Evolutionary conservation across 768 basidiomycete species (phyloP), one percentile per base, ranked within the genome.

Genomic region (Boletus vinaceobasis): DNA sequence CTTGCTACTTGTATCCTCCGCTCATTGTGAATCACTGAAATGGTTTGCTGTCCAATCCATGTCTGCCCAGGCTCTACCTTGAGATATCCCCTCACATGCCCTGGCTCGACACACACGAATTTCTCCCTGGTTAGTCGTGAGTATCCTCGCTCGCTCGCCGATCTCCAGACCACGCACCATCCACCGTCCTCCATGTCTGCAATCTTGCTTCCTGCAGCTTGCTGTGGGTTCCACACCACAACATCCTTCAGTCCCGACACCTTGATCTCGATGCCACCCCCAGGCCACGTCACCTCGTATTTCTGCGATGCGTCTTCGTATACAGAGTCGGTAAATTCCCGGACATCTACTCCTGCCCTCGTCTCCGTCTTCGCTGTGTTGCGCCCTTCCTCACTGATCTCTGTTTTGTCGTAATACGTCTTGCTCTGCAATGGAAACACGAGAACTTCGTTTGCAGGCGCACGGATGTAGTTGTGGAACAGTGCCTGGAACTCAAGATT

Each of bases 221-320:
- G 77, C 62, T 84, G 84, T 7, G 97, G 96, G 74, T 99, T 98
- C 96, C 97, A 98, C 38, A 96, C 74, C n/a, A 94, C 93, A 7
- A 93, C 82, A 55, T 93, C 87, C 64, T 85, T 87, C 58, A 91
- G 73, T 40, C 80, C 78, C n/a, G 54, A 67, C 17, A 79, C 75
- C 55, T 68, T 76, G 43, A 92, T 73, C 40, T 75, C 72, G 23
- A 91, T 54, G 0, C 80, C 78, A 6, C 83, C 84, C 2, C 69
- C 77, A 6, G 78, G 74, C 86, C 87, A 90, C 7, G 67, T 73
- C 13, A 90, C 75, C 48, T 80, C 71, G 60, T 89, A 88, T 23
- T 73, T 66, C 17, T 74, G 71, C 3, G 79, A 70, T 14, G 81
- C 84, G 64, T 85, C 74, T 65, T 87, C 85, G 63, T 93, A 93